These are phyloP conservation scores for Saprolegnia diclina DNA, from an alignment of 352 stramenopile genomes.

Conservation along the genomic window DNA sequence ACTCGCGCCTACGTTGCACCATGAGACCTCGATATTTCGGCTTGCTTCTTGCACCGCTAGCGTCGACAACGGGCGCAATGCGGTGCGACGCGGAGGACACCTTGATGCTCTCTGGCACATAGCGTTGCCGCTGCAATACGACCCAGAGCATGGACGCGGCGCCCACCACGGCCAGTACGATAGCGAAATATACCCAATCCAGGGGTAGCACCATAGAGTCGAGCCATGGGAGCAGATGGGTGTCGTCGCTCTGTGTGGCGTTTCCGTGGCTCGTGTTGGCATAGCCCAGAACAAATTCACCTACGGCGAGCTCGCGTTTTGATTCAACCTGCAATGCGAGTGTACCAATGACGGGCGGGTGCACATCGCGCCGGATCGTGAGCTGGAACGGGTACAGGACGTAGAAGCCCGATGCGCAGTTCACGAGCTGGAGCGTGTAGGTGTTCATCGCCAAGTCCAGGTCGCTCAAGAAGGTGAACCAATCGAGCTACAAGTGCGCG, in stretches of 20 bases:
- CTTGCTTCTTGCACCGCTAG: background rate
- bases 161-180: too few relatives aligned
- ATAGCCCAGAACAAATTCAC: slow-evolving; percentile 3
- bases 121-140: too few relatives aligned
- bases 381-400: background rate
- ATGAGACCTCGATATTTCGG: background rate
- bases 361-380: background rate
- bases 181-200: background rate
- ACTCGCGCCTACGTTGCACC: background rate
- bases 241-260: background rate
- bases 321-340: background rate
- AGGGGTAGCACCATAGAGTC: too few relatives aligned
- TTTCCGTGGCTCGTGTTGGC: background rate
- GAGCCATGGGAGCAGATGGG: too few relatives aligned
- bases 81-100: background rate
- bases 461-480: background rate
- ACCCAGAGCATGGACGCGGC: too few relatives aligned
- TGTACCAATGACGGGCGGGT: background rate
- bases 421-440: background rate
- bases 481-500: background rate
- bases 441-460: background rate
- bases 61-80: background rate
- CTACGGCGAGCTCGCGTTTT: too few relatives aligned
- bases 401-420: background rate
- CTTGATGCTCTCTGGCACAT: background rate